phyloP scores from a whole-genome alignment of 1,139 yeast species.

The Debaryomyces subglobosus region DNA sequence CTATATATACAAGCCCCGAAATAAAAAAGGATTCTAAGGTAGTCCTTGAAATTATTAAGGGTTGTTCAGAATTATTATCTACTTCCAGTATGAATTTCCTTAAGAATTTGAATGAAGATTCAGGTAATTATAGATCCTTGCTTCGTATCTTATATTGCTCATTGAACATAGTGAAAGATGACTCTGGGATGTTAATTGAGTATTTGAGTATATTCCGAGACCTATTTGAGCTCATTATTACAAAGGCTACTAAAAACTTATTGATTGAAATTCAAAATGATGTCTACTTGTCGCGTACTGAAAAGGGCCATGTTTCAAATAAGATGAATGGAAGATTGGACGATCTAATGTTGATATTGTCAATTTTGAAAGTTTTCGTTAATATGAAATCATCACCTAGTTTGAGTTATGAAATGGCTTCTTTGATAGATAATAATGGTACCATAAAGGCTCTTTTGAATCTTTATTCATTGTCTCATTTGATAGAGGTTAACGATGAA shows the following conservation, averaged over 20 bases:
- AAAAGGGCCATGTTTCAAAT: conserved; percentile 31
- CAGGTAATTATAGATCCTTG: conserved; percentile 58
- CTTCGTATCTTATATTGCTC: conserved; percentile 59
- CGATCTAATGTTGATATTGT: conserved; percentile 65
- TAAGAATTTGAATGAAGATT: conserved; percentile 39
- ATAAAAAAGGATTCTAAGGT: conserved; percentile 27
- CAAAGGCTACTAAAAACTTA: conserved; percentile 58
- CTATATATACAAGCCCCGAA: conserved; percentile 34
- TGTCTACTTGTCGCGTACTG: conserved; percentile 42
- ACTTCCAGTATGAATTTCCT: conserved; percentile 52
- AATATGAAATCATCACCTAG: conserved; percentile 52
- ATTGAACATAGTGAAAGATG: conserved; percentile 46
- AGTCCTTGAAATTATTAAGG: conserved; percentile 43
- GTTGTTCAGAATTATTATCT: conserved; percentile 44
- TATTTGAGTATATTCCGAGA: conserved; percentile 55
- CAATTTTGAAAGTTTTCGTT: conserved; percentile 62
- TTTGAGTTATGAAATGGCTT: conserved; percentile 55
- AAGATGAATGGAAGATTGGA: conserved; percentile 53
- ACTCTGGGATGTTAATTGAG: conserved; percentile 46
- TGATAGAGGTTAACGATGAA: conserved; percentile 62
- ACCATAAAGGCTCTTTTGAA: conserved; percentile 65
- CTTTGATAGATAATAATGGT: conserved; percentile 57
- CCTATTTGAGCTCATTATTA: conserved; percentile 60
- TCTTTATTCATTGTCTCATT: conserved; percentile 69
- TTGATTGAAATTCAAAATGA: conserved; percentile 62